Conservation (phyloP, 1,284 basidiomycete genomes). For the Ganoderma boninense region DNA sequence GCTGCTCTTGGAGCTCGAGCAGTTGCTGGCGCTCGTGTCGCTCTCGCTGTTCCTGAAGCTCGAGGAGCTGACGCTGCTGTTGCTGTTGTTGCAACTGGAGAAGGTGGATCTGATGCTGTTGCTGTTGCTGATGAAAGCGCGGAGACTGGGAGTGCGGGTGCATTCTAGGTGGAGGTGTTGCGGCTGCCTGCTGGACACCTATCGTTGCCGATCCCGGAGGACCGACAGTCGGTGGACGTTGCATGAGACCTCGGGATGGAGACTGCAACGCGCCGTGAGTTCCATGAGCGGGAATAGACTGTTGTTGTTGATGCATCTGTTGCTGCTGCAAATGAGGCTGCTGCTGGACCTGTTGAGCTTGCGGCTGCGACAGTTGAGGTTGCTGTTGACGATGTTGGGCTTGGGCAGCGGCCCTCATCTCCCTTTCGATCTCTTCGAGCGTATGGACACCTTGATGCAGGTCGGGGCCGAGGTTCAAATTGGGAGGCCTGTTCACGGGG, state of each 20-base stretch:
- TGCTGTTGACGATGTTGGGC: slow-evolving; percentile 48
- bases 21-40: slow-evolving; percentile 53
- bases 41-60: slow-evolving; percentile 66
- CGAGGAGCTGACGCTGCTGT: slow-evolving; percentile 67
- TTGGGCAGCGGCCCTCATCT: slow-evolving; percentile 74
- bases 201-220: neutral
- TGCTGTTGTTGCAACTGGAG: slow-evolving; percentile 58
- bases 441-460: slow-evolving; percentile 67
- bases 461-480: slow-evolving; percentile 35
- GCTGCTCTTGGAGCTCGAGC: slow-evolving; percentile 37
- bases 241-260: slow-evolving; percentile 27
- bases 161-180: slow-evolving; percentile 72
- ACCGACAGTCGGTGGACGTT: slow-evolving; percentile 27
- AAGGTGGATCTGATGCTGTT: slow-evolving; percentile 65
- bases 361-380: slow-evolving; percentile 29
- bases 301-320: slow-evolving; percentile 50
- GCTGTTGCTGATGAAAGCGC: slow-evolving; percentile 63
- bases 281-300: slow-evolving; percentile 12
- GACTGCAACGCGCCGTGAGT: slow-evolving; percentile 24
- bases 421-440: slow-evolving; percentile 93
- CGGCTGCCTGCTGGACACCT: slow-evolving; percentile 16
- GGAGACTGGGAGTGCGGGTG: slow-evolving; percentile 76
- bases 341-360: slow-evolving; percentile 34
- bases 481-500: slow-evolving; percentile 28
- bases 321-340: slow-evolving; percentile 54